Evolutionary conservation across 306 rosid genomes (phyloP).

Genomic region (Luffa aegyptiaca): DNA sequence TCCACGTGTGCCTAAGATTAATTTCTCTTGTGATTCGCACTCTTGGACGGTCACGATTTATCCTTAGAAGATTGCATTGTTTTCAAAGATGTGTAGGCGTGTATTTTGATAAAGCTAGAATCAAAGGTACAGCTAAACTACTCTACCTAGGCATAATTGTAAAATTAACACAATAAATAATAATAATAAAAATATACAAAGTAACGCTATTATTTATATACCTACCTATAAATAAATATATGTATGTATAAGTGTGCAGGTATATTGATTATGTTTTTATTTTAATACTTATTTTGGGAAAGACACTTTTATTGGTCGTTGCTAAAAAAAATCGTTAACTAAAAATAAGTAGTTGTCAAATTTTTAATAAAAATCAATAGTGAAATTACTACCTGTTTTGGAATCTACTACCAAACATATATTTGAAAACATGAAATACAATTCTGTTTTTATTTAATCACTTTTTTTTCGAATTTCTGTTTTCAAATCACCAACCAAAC

Average conservation of each 20-base stretch:
- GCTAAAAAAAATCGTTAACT: too few relatives aligned
- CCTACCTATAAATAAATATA: not conserved
- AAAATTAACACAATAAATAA: conserved; percentile 1
- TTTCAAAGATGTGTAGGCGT: not conserved
- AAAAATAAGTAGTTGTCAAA: too few relatives aligned
- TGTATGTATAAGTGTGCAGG: not conserved
- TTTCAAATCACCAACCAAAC: too few relatives aligned
- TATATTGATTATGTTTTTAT: too few relatives aligned
- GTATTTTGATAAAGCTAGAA: not conserved
- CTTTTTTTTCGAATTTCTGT: too few relatives aligned
- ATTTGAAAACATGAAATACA: too few relatives aligned
- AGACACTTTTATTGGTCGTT: too few relatives aligned
- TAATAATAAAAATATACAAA: not conserved
- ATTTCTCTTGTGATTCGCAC: not conserved
- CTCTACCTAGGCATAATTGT: conserved; percentile 4
- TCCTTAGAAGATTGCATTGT: not conserved
- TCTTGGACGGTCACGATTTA: not conserved
- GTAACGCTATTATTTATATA: not conserved
- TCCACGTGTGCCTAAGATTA: not conserved
- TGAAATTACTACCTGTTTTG: too few relatives aligned
- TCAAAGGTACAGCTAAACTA: conserved; percentile 9
- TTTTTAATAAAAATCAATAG: too few relatives aligned
- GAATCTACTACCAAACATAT: too few relatives aligned
- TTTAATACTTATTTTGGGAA: too few relatives aligned
- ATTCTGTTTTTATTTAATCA: too few relatives aligned